These are phyloP conservation scores for Albizia julibrissin DNA, from an alignment of 306 rosid genomes.

Conservation along the genomic window DNA sequence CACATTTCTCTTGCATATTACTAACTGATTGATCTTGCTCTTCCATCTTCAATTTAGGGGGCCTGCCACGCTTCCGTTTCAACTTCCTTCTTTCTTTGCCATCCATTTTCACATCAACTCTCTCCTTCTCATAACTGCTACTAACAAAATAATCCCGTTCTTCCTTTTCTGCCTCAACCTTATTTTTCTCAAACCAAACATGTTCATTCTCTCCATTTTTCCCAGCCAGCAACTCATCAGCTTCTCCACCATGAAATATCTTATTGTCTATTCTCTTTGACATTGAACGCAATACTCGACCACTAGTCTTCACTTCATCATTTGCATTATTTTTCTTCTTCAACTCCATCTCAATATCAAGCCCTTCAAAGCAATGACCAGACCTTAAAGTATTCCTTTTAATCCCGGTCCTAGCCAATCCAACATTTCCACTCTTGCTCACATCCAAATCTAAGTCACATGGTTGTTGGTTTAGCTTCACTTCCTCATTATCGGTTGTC, in stretches of 20 bases:
- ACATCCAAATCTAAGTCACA: slow-evolving; percentile 18
- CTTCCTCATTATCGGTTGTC: slow-evolving; percentile 24
- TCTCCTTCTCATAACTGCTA: neutral
- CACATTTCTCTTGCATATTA: neutral
- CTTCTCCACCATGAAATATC: slow-evolving; percentile 25
- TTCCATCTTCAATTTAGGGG: slow-evolving; percentile 1
- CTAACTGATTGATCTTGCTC: neutral
- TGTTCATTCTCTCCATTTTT: slow-evolving; percentile 1
- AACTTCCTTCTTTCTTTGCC: neutral
- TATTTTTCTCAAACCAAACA: slow-evolving; percentile 31
- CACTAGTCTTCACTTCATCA: slow-evolving; percentile 34
- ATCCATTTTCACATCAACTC: neutral
- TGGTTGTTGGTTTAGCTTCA: slow-evolving; percentile 19
- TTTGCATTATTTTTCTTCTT: neutral
- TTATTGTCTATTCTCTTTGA: slow-evolving; percentile 25
- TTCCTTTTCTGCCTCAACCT: slow-evolving; percentile 30
- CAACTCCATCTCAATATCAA: slow-evolving; percentile 19
- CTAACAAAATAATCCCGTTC: slow-evolving; percentile 21
- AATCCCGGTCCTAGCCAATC: slow-evolving; percentile 4
- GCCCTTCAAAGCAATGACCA: slow-evolving; percentile 5
- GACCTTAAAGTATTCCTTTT: neutral
- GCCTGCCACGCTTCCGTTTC: slow-evolving; percentile 7
- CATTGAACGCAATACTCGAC: slow-evolving; percentile 51
- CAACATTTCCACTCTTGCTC: slow-evolving; percentile 33
- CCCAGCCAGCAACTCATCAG: slow-evolving; percentile 23